These are phyloP conservation scores for Lachnellula willkommii DNA, from an alignment of 2,329 filamentous ascomycete genomes.

Conservation along the genomic window DNA sequence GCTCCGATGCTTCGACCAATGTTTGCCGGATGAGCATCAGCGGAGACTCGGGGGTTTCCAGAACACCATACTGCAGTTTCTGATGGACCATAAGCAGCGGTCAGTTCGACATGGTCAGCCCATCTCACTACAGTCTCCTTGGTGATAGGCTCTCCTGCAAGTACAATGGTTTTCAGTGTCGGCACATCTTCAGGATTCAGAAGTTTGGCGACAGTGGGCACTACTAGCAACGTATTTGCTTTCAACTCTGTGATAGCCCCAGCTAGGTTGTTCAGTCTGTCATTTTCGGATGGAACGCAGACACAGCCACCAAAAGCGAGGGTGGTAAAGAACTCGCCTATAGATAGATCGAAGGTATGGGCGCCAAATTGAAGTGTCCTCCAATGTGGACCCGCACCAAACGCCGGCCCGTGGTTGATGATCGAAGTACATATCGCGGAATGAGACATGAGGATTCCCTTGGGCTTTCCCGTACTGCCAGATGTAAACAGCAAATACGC, in stretches of 20 bases:
- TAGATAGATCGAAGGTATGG: constrained; percentile 5
- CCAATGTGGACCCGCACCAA: not conserved
- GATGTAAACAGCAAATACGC: constrained; percentile 25
- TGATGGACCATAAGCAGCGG: constrained; percentile 4
- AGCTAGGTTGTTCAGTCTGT: constrained; percentile 5
- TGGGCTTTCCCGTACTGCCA: constrained; percentile 38
- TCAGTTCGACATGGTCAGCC: not conserved
- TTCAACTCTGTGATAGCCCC: constrained; percentile 5
- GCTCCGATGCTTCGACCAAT: constrained; percentile 74
- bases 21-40: constrained; percentile 50
- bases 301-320: not conserved
- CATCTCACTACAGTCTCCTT: not conserved
- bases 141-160: constrained; percentile 4
- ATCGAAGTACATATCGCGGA: not conserved
- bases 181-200: constrained; percentile 6
- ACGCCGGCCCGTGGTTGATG: not conserved
- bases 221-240: constrained; percentile 5
- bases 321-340: constrained; percentile 7
- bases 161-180: constrained; percentile 1
- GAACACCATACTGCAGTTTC: constrained; percentile 71
- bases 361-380: constrained; percentile 3
- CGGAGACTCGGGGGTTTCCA: constrained; percentile 55
- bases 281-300: constrained; percentile 8
- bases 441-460: constrained; percentile 27
- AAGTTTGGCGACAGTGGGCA: constrained; percentile 4